Percentiles rank a stretch among this genome's conserved stretches.
Conservation (phyloP, 768 basidiomycete species). For the Lactifluus hygrophoroides region DNA sequence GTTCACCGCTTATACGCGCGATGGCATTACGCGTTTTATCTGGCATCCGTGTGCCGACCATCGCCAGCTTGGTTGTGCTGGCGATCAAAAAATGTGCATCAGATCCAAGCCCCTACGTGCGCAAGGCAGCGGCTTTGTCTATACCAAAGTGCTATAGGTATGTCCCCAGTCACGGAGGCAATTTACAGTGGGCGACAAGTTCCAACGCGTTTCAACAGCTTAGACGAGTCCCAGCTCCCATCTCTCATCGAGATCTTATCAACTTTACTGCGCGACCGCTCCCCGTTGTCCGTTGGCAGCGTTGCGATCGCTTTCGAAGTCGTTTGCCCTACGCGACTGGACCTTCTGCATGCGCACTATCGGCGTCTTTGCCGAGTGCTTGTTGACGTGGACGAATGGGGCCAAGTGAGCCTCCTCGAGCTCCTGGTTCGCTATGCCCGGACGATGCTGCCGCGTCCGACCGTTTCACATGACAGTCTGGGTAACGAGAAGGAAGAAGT, state of each 20-base stretch:
- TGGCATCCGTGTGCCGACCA: slow-evolving; percentile 85
- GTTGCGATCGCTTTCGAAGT: slow-evolving; percentile 79
- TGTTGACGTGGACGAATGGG: slow-evolving; percentile 95
- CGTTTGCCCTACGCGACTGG: slow-evolving; percentile 80
- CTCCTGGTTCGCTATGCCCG: slow-evolving; percentile 78
- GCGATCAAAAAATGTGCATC: slow-evolving; percentile 89
- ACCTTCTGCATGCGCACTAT: slow-evolving; percentile 84
- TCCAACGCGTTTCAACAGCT: slow-evolving; percentile 35
- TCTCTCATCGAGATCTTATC: slow-evolving; percentile 62
- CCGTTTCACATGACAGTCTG: slow-evolving; percentile 26
- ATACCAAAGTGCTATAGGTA: slow-evolving; percentile 80
- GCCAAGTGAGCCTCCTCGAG: slow-evolving; percentile 72
- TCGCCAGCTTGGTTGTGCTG: slow-evolving; percentile 74
- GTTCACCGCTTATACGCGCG: slow-evolving; percentile 88
- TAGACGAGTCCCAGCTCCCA: slow-evolving; percentile 64
- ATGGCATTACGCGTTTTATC: slow-evolving; percentile 93
- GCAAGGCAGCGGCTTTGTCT: slow-evolving; percentile 87
- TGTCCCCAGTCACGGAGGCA: slow-evolving; percentile 22
- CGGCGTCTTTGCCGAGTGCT: slow-evolving; percentile 76
- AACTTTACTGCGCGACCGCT: slow-evolving; percentile 59
- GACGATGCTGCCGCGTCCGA: slow-evolving; percentile 69
- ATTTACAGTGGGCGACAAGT: background rate
- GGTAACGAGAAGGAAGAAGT: slow-evolving; percentile 46
- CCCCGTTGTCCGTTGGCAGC: slow-evolving; percentile 81
- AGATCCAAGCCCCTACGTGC: slow-evolving; percentile 90